Evolutionary conservation across 2,329 filamentous ascomycete genomes (phyloP).

Genomic region (Xylaria sp.): DNA sequence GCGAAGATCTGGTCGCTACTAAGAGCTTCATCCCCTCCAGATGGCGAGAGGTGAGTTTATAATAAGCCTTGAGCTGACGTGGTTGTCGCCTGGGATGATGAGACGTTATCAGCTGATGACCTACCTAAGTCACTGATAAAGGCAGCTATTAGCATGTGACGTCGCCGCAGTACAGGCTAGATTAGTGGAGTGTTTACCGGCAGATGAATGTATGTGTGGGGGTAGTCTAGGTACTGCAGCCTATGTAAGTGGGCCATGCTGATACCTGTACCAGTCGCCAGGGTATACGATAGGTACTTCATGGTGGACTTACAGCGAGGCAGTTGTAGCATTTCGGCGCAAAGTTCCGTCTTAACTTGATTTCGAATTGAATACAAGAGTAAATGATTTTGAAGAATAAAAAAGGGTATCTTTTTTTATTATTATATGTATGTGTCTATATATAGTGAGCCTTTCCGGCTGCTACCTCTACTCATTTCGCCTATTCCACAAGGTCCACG

Average conservation of each 20-base stretch:
- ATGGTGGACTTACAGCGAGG: not conserved
- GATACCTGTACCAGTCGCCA: not conserved
- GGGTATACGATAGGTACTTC: no score
- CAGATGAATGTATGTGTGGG: not conserved
- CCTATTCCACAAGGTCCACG: not conserved
- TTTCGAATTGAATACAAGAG: not conserved
- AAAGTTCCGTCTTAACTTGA: not conserved
- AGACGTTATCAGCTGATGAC: conserved; percentile 22
- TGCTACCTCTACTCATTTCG: not conserved
- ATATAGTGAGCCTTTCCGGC: not conserved
- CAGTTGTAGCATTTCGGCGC: not conserved
- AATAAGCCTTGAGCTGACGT: conserved; percentile 20
- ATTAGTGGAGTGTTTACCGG: not conserved
- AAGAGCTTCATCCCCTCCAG: not conserved
- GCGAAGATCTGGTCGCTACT: not conserved
- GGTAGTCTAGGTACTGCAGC: not conserved
- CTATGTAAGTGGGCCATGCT: not conserved
- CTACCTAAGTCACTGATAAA: not conserved
- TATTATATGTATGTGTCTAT: conserved; percentile 10
- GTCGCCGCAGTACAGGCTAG: conserved; percentile 18
- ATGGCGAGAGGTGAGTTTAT: not conserved
- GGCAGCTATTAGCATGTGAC: conserved; percentile 28
- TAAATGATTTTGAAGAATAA: not conserved
- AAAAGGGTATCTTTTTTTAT: conserved; percentile 34
- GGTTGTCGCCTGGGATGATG: conserved; percentile 16